These are phyloP conservation scores for Penicillium paxilli DNA, from an alignment of 495 filamentous ascomycete genomes.

Conservation along the genomic window DNA sequence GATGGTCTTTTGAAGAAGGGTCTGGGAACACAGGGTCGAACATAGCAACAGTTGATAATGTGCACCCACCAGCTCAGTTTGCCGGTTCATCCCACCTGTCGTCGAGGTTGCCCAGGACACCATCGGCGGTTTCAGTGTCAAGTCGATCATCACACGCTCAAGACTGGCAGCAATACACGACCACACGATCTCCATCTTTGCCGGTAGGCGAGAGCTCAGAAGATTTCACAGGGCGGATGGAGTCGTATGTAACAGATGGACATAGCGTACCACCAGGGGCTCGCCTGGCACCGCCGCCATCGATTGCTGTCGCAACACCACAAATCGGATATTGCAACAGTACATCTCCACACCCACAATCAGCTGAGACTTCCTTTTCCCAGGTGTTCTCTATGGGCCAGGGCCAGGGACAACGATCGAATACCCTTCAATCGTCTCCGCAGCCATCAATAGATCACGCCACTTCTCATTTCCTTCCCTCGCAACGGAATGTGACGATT, in stretches of 20 bases:
- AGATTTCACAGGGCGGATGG: conserved; percentile 15
- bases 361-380: background rate
- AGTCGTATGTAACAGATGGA: conserved; percentile 13
- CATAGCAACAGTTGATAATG: conserved; percentile 7
- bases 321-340: conserved; percentile 1
- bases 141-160: conserved; percentile 17
- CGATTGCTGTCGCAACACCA: background rate
- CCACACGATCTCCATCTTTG: conserved; percentile 19
- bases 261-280: background rate
- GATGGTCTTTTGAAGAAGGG: conserved; percentile 14
- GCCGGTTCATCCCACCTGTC: conserved; percentile 11
- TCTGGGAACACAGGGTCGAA: background rate
- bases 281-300: background rate
- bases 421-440: background rate
- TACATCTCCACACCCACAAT: background rate
- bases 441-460: conserved; percentile 3
- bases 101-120: conserved; percentile 7
- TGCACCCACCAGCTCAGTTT: conserved; percentile 15
- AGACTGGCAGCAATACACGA: conserved; percentile 23
- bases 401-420: background rate
- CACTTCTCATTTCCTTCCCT: background rate
- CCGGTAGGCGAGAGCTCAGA: conserved; percentile 20
- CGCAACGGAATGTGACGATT: background rate
- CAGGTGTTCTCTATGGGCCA: background rate
- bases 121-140: conserved; percentile 9